These are phyloP conservation scores for Ilex aquifolium DNA, from an alignment of 257 asterid genomes.

Conservation along the genomic window DNA sequence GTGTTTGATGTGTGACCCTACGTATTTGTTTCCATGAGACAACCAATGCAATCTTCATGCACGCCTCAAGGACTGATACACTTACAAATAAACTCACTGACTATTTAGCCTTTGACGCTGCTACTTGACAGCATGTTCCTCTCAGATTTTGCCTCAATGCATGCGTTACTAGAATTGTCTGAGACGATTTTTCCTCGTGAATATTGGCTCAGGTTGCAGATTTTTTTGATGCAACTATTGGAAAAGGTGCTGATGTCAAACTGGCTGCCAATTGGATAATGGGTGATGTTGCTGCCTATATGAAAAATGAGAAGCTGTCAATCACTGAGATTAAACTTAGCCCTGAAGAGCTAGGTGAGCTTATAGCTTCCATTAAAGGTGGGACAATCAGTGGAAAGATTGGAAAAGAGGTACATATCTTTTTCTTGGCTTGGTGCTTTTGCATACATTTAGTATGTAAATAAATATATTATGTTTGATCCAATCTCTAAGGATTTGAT, in stretches of 20 bases:
- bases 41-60: too few relatives aligned
- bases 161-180: slow-evolving; percentile 4
- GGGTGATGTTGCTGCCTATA: slow-evolving; percentile 93
- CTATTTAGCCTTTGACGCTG: too few relatives aligned
- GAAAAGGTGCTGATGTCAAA: slow-evolving; percentile 71
- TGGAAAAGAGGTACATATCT: slow-evolving; percentile 74
- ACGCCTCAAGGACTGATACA: too few relatives aligned
- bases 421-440: neutral
- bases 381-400: slow-evolving; percentile 95
- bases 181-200: slow-evolving; percentile 6
- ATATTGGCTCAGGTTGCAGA: slow-evolving; percentile 63
- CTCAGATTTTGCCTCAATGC: neutral
- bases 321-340: slow-evolving; percentile 70
- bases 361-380: slow-evolving; percentile 74
- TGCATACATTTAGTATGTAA: too few relatives aligned
- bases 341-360: slow-evolving; percentile 76
- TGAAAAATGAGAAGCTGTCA: slow-evolving; percentile 79
- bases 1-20: too few relatives aligned
- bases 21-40: too few relatives aligned
- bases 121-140: too few relatives aligned
- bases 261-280: slow-evolving; percentile 93
- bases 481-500: neutral
- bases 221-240: slow-evolving; percentile 71
- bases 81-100: too few relatives aligned
- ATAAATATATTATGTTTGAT: neutral